Evolutionary conservation across 176 grass and related monocot genomes (phyloP), one percentile per base, ranked within the genome.

Genomic region (bread wheat (Triticum aestivum)): DNA sequence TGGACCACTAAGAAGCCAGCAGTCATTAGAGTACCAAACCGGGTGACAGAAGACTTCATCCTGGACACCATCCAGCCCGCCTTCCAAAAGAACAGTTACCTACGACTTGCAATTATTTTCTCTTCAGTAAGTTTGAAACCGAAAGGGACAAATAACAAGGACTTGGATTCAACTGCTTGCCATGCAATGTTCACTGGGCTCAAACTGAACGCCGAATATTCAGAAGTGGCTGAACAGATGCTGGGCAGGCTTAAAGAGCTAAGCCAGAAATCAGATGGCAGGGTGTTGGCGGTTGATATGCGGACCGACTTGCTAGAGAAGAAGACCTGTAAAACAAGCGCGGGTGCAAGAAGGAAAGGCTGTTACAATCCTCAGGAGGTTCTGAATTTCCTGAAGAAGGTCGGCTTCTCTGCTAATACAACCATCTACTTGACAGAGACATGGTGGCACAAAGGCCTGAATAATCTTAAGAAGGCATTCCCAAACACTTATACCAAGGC

Each of bases 401-500:
- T 97, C 70, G 86, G 92, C 45, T 94, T 94, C 69, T 62, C 79
- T 76, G 86, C 68, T 56, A 85, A 97, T 71, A 83, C 92, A 56
- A 90, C 91, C 27, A 86, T 97, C 65, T 97, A 97, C 86, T 82
- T 97, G 63, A 97, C 95, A 26, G 89, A 97, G 84, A 92, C 89
- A 5, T 89, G 87, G 92, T 92, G 92, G 95, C 88, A 91, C 84
- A 86, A 92, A 61, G 88, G 70, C 47, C 75, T 97, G 61, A 89
- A 87, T 82, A 72, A 85, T 70, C 81, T 94, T 35, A 97, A 92
- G 81, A 84, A 91, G 83, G 86, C 78, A 38, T 97, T 94, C 45
- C 92, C 90, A 39, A 84, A 89, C 87, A 97, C 88, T 68, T 97
- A 97, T 67, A 97, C 92, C 78, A 97, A 94, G 95, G 95, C 77